These are phyloP conservation scores for Pisolithus albus DNA, from an alignment of 768 basidiomycete genomes.

Conservation along the genomic window DNA sequence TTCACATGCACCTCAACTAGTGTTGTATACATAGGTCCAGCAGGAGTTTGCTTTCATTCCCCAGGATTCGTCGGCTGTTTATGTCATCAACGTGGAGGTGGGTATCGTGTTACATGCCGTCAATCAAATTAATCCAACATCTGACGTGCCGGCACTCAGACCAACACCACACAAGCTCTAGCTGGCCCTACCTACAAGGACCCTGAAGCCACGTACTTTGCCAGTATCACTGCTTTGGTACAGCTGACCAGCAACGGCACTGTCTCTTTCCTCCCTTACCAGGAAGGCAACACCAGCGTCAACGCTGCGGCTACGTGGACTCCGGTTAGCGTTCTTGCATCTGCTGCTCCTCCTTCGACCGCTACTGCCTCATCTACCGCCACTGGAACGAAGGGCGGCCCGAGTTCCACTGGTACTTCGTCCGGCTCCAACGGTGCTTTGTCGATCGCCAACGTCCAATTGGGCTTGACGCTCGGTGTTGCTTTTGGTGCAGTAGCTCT, in stretches of 20 bases:
- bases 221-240: slow-evolving; percentile 52
- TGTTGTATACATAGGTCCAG: slow-evolving; percentile 45
- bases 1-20: neutral
- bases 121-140: too few relatives aligned
- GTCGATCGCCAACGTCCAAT: slow-evolving; percentile 9
- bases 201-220: slow-evolving; percentile 55
- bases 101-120: too few relatives aligned
- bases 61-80: slow-evolving; percentile 64
- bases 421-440: slow-evolving; percentile 8
- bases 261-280: slow-evolving; percentile 57
- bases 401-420: slow-evolving; percentile 8
- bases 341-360: slow-evolving; percentile 34
- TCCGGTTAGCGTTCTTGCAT: slow-evolving; percentile 36
- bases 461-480: slow-evolving; percentile 8
- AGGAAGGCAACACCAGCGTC: slow-evolving; percentile 33
- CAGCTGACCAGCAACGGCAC: slow-evolving; percentile 59
- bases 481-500: slow-evolving; percentile 11
- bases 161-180: slow-evolving; percentile 57
- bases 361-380: slow-evolving; percentile 10
- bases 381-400: slow-evolving; percentile 13
- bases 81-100: slow-evolving; percentile 66
- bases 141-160: slow-evolving; percentile 26
- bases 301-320: slow-evolving; percentile 48
- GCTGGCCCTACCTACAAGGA: slow-evolving; percentile 58
- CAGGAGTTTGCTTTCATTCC: slow-evolving; percentile 75